Percentiles rank a stretch among this genome's conserved stretches.
Conservation (phyloP, 2,329 filamentous ascomycete species). For the Phialemonium atrogriseum region DNA sequence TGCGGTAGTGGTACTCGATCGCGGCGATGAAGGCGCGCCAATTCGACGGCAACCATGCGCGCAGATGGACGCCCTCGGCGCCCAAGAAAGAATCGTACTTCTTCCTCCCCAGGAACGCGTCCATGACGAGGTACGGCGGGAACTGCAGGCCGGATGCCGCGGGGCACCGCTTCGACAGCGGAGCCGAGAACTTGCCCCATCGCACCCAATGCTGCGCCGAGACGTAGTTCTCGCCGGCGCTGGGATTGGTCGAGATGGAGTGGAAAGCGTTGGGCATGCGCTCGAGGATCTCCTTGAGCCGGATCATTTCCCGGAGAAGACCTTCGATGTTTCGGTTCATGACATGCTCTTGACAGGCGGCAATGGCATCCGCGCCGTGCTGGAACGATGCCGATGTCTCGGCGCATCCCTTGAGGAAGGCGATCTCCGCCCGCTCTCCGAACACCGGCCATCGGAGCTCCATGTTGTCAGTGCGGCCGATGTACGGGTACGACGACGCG, state of each 20-base stretch:
- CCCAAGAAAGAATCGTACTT: conserved; percentile 44
- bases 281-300: conserved; percentile 44
- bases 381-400: conserved; percentile 41
- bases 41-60: conserved; percentile 46
- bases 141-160: conserved; percentile 44
- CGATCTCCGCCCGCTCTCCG: conserved; percentile 40
- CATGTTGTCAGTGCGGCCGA: conserved; percentile 43
- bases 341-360: conserved; percentile 44
- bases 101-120: conserved; percentile 43
- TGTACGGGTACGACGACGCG: conserved; percentile 39
- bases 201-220: conserved; percentile 39
- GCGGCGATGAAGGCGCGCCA: conserved; percentile 46
- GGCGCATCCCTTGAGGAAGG: conserved; percentile 41
- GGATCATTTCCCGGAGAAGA: conserved; percentile 39
- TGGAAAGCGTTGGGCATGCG: conserved; percentile 46
- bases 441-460: conserved; percentile 47
- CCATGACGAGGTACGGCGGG: conserved; percentile 44
- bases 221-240: conserved; percentile 41
- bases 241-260: conserved; percentile 44
- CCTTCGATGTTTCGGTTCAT: conserved; percentile 44
- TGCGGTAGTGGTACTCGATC: conserved; percentile 44
- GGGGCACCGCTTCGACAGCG: conserved; percentile 39
- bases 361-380: conserved; percentile 41
- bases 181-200: conserved; percentile 42
- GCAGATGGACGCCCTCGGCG: conserved; percentile 40